These are phyloP conservation scores for Diplodia sapinea DNA, from an alignment of 2,329 filamentous ascomycete species.

Conservation along the genomic window DNA sequence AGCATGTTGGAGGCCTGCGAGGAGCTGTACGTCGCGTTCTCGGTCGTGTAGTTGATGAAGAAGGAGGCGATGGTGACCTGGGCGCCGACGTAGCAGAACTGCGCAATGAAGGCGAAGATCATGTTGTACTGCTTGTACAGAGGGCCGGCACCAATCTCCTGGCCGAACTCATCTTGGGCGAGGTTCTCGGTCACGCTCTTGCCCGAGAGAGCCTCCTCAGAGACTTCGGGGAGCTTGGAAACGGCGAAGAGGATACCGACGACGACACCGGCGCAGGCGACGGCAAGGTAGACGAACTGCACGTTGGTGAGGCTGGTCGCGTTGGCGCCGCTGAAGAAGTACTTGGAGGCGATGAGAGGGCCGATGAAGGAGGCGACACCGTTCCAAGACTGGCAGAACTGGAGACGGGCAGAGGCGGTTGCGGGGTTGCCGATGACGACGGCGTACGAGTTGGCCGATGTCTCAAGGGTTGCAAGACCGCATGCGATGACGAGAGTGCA, in stretches of 20 bases:
- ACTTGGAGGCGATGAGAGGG: slow-evolving; percentile 39
- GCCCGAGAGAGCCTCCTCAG: slow-evolving; percentile 39
- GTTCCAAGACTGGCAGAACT: slow-evolving; percentile 50
- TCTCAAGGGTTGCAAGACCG: slow-evolving; percentile 49
- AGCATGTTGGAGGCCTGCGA: slow-evolving; percentile 46
- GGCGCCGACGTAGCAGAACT: slow-evolving; percentile 48
- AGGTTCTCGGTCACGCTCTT: slow-evolving; percentile 38
- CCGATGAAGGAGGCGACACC: slow-evolving; percentile 49
- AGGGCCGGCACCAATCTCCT: slow-evolving; percentile 43
- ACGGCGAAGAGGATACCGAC: slow-evolving; percentile 47
- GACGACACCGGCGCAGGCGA: slow-evolving; percentile 45
- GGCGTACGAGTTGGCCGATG: slow-evolving; percentile 48
- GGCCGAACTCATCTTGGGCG: slow-evolving; percentile 39
- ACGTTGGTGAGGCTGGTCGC: slow-evolving; percentile 29
- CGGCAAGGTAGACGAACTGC: slow-evolving; percentile 49
- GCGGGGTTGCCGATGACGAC: slow-evolving; percentile 48
- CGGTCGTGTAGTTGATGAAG: slow-evolving; percentile 51
- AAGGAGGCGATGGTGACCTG: slow-evolving; percentile 47
- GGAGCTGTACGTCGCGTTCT: slow-evolving; percentile 40
- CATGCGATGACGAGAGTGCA: slow-evolving; percentile 50
- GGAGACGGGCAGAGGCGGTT: slow-evolving; percentile 45
- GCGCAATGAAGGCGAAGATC: slow-evolving; percentile 47
- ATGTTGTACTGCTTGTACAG: slow-evolving; percentile 51
- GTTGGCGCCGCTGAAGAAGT: slow-evolving; percentile 29
- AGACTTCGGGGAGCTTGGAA: slow-evolving; percentile 47